Conservation (phyloP, 805 yeast genomes). For the Nakazawaea populi region DNA sequence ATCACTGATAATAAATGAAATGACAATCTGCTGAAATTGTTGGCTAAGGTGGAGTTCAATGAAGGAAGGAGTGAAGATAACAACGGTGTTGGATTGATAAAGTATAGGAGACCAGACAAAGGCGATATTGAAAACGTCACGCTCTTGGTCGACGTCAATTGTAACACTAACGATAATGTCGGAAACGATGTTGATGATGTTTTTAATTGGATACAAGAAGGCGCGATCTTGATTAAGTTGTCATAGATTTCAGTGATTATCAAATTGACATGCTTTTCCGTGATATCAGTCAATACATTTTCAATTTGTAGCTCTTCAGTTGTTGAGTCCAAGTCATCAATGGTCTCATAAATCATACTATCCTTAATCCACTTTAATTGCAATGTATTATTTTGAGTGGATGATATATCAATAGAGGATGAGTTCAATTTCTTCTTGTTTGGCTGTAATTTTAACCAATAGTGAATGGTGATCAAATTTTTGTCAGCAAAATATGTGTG, state of each 20-base stretch:
- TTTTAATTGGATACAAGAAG: conserved; percentile 12
- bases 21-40: conserved; percentile 11
- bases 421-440: conserved; percentile 32
- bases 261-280: conserved; percentile 32
- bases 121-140: conserved; percentile 25
- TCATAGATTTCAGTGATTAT: conserved; percentile 27
- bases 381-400: conserved; percentile 37
- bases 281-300: conserved; percentile 29
- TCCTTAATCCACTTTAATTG: conserved; percentile 61
- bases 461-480: conserved; percentile 49
- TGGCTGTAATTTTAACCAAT: conserved; percentile 43
- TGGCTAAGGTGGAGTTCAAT: conserved; percentile 12
- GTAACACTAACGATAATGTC: conserved; percentile 19
- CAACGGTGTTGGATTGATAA: conserved; percentile 38
- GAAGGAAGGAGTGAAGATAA: conserved; percentile 25
- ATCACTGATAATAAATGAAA: conserved; percentile 38
- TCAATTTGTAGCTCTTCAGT: conserved; percentile 27
- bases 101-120: conserved; percentile 35
- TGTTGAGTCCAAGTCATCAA: conserved; percentile 25
- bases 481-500: conserved; percentile 52
- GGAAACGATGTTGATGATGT: conserved; percentile 5
- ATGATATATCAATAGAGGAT: conserved; percentile 57
- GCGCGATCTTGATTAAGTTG: conserved; percentile 22
- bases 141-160: conserved; percentile 22
- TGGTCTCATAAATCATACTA: conserved; percentile 33